Conservation (phyloP, 1,139 yeast species). For the Taphrina communis region DNA sequence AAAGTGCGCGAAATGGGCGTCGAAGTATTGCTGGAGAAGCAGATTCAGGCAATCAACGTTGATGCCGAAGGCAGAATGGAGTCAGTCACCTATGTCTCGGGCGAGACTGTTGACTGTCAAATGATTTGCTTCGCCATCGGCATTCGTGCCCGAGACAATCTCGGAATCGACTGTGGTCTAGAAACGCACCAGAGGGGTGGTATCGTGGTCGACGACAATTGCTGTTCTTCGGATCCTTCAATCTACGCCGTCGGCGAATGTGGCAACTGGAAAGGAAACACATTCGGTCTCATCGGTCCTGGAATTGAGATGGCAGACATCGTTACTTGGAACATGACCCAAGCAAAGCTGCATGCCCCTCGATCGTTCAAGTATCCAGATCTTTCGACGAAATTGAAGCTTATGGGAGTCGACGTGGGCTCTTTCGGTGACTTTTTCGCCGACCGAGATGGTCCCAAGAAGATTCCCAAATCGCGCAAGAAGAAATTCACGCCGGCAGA, state of each 20-base stretch:
- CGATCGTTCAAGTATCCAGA: constrained; percentile 51
- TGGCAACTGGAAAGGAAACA: constrained; percentile 52
- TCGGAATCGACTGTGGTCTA: constrained; percentile 49
- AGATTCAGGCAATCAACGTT: constrained; percentile 48
- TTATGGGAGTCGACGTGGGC: constrained; percentile 54
- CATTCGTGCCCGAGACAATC: constrained; percentile 52
- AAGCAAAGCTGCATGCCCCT: constrained; percentile 50
- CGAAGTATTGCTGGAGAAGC: constrained; percentile 48
- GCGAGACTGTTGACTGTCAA: constrained; percentile 50
- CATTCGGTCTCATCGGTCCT: constrained; percentile 53
- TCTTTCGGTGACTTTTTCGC: constrained; percentile 54
- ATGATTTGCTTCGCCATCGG: constrained; percentile 52
- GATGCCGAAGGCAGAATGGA: constrained; percentile 47
- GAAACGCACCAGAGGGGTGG: constrained; percentile 50
- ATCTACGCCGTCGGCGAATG: constrained; percentile 53
- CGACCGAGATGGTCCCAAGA: constrained; percentile 51
- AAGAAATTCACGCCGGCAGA: constrained; percentile 43
- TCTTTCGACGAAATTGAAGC: constrained; percentile 51
- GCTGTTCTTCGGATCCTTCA: constrained; percentile 49
- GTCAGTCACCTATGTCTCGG: constrained; percentile 49
- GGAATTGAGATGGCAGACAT: constrained; percentile 53
- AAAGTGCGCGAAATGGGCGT: constrained; percentile 51
- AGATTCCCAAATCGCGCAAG: constrained; percentile 48
- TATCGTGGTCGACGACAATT: constrained; percentile 49
- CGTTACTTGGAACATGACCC: constrained; percentile 51